Conservation (phyloP, 768 basidiomycete species). For the Pulveroboletus ravenelii region DNA sequence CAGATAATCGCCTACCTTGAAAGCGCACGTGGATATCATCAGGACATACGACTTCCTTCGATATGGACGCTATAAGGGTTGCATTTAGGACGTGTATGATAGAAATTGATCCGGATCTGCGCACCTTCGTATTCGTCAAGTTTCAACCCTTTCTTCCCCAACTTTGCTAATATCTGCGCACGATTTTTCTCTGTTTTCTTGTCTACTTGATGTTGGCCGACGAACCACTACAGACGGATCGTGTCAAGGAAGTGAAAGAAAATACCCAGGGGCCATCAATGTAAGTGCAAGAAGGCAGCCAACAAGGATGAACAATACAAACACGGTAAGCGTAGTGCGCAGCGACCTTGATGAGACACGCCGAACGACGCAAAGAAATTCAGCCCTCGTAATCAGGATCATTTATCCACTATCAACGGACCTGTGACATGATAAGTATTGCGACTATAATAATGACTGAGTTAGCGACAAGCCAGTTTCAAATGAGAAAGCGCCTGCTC, state of each 20-base stretch:
- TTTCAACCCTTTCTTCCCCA: slow-evolving; percentile 69
- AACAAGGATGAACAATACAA: slow-evolving; percentile 21
- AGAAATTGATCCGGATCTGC: slow-evolving; percentile 20
- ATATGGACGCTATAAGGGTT: slow-evolving; percentile 60
- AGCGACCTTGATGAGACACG: slow-evolving; percentile 52
- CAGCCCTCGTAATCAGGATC: background rate
- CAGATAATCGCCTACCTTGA: slow-evolving; percentile 44
- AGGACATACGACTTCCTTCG: slow-evolving; percentile 89
- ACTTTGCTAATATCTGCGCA: slow-evolving; percentile 59
- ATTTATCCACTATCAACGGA: slow-evolving; percentile 23
- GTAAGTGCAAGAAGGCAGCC: background rate
- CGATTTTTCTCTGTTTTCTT: slow-evolving; percentile 67
- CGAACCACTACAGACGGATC: slow-evolving; percentile 50
- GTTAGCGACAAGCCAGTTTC: slow-evolving; percentile 8
- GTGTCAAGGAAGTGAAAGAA: background rate
- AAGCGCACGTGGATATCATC: slow-evolving; percentile 81
- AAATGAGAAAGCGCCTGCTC: background rate
- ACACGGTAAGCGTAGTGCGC: slow-evolving; percentile 73
- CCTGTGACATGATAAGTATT: slow-evolving; percentile 49
- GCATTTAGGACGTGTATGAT: background rate
- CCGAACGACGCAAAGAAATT: background rate
- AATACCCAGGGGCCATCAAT: background rate
- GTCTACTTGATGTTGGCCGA: slow-evolving; percentile 49
- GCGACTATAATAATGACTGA: slow-evolving; percentile 37
- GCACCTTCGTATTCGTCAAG: slow-evolving; percentile 89